These are phyloP conservation scores for Boletus huronensis DNA, from an alignment of 768 basidiomycete genomes.

Conservation along the genomic window DNA sequence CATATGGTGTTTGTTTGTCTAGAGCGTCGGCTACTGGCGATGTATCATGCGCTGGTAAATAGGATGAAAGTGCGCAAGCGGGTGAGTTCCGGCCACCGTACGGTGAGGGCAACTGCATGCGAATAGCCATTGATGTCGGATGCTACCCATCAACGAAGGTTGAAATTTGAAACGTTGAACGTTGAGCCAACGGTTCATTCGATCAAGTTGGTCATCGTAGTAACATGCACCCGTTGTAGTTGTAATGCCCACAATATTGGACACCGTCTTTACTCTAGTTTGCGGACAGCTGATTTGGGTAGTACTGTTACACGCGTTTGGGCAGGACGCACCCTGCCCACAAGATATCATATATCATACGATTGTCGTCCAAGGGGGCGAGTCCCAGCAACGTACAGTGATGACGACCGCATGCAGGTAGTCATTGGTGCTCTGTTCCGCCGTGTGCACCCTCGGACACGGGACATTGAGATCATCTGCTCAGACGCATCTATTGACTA, in stretches of 20 bases:
- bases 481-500: not conserved
- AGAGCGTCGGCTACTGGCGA: not conserved
- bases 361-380: not conserved
- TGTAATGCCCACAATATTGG: not conserved
- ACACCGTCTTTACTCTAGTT: not conserved
- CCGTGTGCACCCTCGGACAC: constrained; percentile 4
- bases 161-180: not conserved
- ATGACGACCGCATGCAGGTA: not conserved
- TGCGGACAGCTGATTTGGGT: not conserved
- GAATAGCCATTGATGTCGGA: not conserved
- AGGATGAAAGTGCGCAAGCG: not conserved
- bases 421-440: constrained; percentile 1
- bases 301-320: not conserved
- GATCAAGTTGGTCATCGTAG: not conserved
- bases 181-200: not conserved
- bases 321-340: not conserved
- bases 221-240: not conserved
- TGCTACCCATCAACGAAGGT: not conserved
- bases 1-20: not conserved
- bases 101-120: not conserved
- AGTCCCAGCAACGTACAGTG: not conserved
- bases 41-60: too few species aligned
- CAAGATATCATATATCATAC: not conserved
- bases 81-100: not conserved
- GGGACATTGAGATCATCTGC: constrained; percentile 4